Evolutionary conservation across 805 yeast genomes (phyloP), one percentile per base, ranked within the genome.

Genomic region (Millerago galiae): DNA sequence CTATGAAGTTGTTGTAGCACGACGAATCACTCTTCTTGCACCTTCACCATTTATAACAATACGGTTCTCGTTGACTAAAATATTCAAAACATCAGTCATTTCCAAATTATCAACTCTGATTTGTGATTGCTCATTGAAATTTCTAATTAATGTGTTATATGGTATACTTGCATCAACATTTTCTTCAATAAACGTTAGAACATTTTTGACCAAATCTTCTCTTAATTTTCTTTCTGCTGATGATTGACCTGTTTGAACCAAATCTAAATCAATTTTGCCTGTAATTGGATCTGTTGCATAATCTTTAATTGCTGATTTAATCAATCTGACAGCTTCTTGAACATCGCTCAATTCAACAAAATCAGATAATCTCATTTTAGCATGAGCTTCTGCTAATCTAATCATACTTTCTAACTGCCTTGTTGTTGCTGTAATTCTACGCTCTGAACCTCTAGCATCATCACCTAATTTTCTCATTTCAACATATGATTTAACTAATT

Each of bases 231-330:
- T 73, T 61, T 90, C 95, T 4, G 91, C 86, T 2, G 86, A 74
- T 0, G 96, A 85, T 37, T 90, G 89, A 37, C 98, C 99, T 0
- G 98, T 93, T 66, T 91, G 97, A 25, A 93, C 90, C 60, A 93
- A 71, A 61, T 89, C 96, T 96, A 93, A 89, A 60, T 93, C 99
- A 51, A 93, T 93, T 55, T 93, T 77, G 26, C 99, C 99, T 0
- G 99, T 91, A 29, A 82, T 70, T 18, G 99, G 99, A 66, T 93
- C 99, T 3, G 96, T 93, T 13, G 99, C 99, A 61, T 93, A 93
- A 50, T 93, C 98, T 61, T 93, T 93, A 51, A 93, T 86, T 12
- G 99, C 99, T 3, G 95, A 77, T 54, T 84, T 81, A 59, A 91
- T 93, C 51, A 93, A 71, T 51, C 99, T 75, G 3, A 90, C 97